A percentile compares a stretch with the other conserved stretches of the same genome.
phyloP scores from a whole-genome alignment of 2,329 filamentous ascomycete genomes.

The Aquanectria penicillioides region DNA sequence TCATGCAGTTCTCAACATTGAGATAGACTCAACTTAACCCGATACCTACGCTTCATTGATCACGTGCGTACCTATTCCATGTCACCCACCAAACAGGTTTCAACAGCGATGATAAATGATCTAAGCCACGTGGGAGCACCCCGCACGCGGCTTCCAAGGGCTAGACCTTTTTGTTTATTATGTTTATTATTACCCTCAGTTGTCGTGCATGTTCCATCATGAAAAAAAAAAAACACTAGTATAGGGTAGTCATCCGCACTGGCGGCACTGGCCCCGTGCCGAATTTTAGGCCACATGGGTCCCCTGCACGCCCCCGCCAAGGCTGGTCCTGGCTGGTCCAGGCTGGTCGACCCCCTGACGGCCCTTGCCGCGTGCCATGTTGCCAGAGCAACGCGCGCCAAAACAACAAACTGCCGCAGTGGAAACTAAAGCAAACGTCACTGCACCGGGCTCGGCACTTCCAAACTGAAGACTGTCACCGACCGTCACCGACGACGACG shows the following conservation, averaged over 20 bases:
- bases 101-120: too few species aligned
- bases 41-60: too few species aligned
- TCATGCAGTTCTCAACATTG: too few species aligned
- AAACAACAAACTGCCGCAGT: conserved; percentile 34
- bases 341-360: conserved; percentile 28
- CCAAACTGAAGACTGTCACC: conserved; percentile 17
- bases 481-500: not conserved
- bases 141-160: too few species aligned
- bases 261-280: conserved; percentile 17
- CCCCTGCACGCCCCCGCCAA: not conserved
- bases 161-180: not conserved
- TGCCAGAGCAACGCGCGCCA: conserved; percentile 36
- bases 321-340: too few species aligned
- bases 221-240: not conserved
- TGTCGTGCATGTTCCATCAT: not conserved
- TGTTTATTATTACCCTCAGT: not conserved
- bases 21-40: too few species aligned
- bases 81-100: too few species aligned
- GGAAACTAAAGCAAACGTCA: conserved; percentile 39
- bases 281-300: too few species aligned
- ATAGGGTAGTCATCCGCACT: conserved; percentile 7
- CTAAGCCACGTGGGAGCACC: too few species aligned
- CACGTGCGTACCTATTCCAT: too few species aligned
- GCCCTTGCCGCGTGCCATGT: conserved; percentile 24
- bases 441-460: conserved; percentile 30